Base-by-base conservation (phyloP, 306 rosid genomes). In the Rosa chinensis region DNA sequence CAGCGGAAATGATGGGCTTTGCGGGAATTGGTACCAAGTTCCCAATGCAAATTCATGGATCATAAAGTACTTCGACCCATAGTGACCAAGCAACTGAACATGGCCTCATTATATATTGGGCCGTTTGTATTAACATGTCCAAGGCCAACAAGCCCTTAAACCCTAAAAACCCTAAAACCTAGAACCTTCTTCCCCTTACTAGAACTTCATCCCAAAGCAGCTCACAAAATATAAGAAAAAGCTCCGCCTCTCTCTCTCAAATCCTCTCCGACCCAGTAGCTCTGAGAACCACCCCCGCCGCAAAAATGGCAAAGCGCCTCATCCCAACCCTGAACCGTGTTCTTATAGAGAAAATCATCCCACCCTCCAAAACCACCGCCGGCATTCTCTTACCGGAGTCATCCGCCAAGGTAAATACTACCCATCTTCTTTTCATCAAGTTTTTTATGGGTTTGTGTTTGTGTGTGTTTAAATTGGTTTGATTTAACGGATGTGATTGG, bases 361-460 rank as follows among this genome's bases (percentile, higher is more conserved):
- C 94, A 9, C 97, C 98, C 3, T 85, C 97, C 75, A 92, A 94
- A 66, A 94, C 98, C 52, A 76, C 85, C 40, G 86, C 91, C 0
- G 98, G 98, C 45, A 90, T 94, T 83, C 97, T 94, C 48, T 89
- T 94, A 39, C 98, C 97, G 0, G 98, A 92, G 74, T 86, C 89
- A 39, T 77, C 97, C 70, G 73, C 97, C 74, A 90, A 94, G 97
- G 98, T 94, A 81, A 23, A 50, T 1, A 13, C 1, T 32, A 2
- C 10, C 10, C 69, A 40, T 43, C 35, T 53, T 23, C 28, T 9
- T 45, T 18, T 47, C 23, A n/a, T 85, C 48, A 21, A 13, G 18
- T 8, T 70, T 4, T 48, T 72, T 55, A 17, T 72, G 35, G 17
- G 8, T 75, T 20, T 42, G 28, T 6, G 0, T 21, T 25, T 10